phyloP scores from a whole-genome alignment of 768 basidiomycete species.

The Tubosaeta sp. region DNA sequence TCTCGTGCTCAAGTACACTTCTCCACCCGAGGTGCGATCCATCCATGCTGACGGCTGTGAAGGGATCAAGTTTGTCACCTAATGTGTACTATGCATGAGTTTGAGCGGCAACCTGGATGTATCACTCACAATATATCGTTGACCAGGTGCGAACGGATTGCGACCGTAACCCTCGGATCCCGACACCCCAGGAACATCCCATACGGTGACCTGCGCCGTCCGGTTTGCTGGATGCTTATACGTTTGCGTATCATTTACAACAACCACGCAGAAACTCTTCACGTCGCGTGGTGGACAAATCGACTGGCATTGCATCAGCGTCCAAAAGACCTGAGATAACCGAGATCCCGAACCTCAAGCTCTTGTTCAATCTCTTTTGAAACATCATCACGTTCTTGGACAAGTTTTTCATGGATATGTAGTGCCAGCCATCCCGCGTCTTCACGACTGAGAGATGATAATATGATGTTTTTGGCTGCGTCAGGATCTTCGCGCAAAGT shows the following conservation, averaged over 20 bases:
- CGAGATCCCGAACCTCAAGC: slow-evolving; percentile 51
- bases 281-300: slow-evolving; percentile 72
- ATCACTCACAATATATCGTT: slow-evolving; percentile 61
- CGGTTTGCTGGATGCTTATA: slow-evolving; percentile 48
- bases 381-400: slow-evolving; percentile 46
- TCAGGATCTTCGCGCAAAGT: slow-evolving; percentile 53
- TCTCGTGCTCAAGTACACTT: slow-evolving; percentile 67
- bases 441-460: slow-evolving; percentile 37
- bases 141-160: slow-evolving; percentile 55
- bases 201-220: slow-evolving; percentile 74
- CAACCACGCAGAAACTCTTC: slow-evolving; percentile 69
- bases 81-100: not conserved
- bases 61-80: slow-evolving; percentile 66
- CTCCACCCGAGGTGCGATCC: slow-evolving; percentile 50
- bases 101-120: not conserved
- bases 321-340: not conserved
- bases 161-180: slow-evolving; percentile 47
- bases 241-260: slow-evolving; percentile 61
- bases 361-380: slow-evolving; percentile 67
- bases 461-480: slow-evolving; percentile 41
- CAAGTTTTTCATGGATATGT: slow-evolving; percentile 45
- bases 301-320: slow-evolving; percentile 33
- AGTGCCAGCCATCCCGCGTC: slow-evolving; percentile 65
- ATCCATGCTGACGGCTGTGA: slow-evolving; percentile 71
- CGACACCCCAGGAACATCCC: slow-evolving; percentile 62